Percentiles rank a stretch among this genome's conserved stretches.
Conservation (phyloP, 345 rosid species). For the Clausena lansium region DNA sequence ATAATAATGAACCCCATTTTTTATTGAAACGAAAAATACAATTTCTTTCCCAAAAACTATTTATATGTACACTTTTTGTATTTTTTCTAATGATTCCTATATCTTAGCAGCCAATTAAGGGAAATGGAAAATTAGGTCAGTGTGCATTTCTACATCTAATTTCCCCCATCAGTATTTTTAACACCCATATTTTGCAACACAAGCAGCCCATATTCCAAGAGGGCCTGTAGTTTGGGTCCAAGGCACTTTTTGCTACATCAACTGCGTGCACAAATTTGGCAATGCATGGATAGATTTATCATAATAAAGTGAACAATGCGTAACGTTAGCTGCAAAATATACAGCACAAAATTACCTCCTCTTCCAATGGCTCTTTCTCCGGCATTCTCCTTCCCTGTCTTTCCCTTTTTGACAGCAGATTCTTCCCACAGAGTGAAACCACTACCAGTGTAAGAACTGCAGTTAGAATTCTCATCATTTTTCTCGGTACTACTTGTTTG, state of each 20-base stretch:
- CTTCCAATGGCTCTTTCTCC: constrained; percentile 40
- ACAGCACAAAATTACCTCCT: constrained; percentile 43
- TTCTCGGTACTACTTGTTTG: constrained; percentile 55
- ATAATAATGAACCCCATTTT: background rate
- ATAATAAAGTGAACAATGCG: no score
- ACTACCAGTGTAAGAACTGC: constrained; percentile 78
- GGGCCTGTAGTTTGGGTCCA: background rate
- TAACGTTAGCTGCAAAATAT: background rate
- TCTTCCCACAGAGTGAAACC: constrained; percentile 89
- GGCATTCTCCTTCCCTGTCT: constrained; percentile 87
- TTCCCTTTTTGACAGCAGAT: constrained; percentile 72
- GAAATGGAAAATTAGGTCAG: no score
- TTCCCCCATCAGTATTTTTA: no score
- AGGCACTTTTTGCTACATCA: background rate
- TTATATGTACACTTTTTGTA: background rate
- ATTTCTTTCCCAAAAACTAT: background rate
- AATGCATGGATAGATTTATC: no score
- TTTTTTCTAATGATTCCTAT: no score
- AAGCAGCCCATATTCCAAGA: background rate
- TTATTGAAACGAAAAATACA: background rate
- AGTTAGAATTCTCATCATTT: constrained; percentile 72
- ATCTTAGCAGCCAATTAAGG: no score
- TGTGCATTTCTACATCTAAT: no score
- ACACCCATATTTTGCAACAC: background rate
- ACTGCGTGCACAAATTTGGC: background rate